Conservation (phyloP, 441 rosid species). For the Brassica hybrid region DNA sequence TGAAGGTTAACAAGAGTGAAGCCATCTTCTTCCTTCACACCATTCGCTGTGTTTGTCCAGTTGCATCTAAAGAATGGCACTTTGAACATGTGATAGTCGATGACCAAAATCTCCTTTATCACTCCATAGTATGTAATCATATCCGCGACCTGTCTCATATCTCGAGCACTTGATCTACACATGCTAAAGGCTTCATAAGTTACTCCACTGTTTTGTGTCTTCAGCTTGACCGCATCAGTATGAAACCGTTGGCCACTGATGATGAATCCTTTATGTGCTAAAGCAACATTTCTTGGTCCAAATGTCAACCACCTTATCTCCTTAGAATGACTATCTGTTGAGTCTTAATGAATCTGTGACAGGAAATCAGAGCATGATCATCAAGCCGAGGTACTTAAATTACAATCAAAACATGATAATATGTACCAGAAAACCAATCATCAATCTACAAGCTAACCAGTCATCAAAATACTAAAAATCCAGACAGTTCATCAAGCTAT, state of each 20-base stretch:
- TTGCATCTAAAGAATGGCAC: background rate
- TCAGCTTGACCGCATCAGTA: background rate
- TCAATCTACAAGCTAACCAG: too few species aligned
- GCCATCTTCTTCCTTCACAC: background rate
- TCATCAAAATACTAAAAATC: too few species aligned
- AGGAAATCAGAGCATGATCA: too few species aligned
- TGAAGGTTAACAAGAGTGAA: background rate
- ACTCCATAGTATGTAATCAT: background rate
- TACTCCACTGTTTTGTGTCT: background rate
- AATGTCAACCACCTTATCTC: background rate
- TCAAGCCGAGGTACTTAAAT: too few species aligned
- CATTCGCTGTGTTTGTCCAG: background rate
- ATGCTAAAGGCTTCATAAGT: background rate
- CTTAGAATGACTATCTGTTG: background rate
- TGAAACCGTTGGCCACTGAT: background rate
- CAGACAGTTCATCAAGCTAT: too few species aligned
- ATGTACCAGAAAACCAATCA: too few species aligned
- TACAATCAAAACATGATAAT: too few species aligned
- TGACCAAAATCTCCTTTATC: background rate
- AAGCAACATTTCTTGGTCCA: background rate
- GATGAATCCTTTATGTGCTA: background rate
- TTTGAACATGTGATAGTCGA: background rate
- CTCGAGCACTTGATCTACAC: background rate
- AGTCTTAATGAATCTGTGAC: background rate
- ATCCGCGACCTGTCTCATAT: background rate